Base-by-base conservation (phyloP, 2,329 filamentous ascomycete genomes). In the Ophiostoma angusticollis region DNA sequence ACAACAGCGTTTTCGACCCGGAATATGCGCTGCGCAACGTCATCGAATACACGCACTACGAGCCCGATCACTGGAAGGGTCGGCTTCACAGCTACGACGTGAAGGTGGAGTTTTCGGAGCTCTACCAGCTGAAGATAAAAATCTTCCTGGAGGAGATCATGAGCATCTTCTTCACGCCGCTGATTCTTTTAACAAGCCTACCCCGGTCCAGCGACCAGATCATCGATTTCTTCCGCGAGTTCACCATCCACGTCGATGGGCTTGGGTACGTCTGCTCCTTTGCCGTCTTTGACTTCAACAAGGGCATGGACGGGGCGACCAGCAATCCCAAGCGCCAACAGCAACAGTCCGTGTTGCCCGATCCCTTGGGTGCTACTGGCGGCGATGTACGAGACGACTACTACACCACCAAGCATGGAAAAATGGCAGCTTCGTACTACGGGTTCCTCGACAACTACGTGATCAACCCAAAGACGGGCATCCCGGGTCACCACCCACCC, bases 381-480 rank as follows among this genome's bases (percentile, higher is more conserved):
- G 56, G 68, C n/a, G 81, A 86, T 54, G 71, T 86, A 9, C 77
- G 91, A 9, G 84, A 91, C 43, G 87, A 95, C 50, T 96, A 96
- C 56, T 96, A 91, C 54, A 78, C 84, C 17, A 85, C 86, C 9
- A 95, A 95, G 54, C 87, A 98, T 52, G 84, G 87, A 46, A 98
- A 98, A 63, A 94, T 98, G 84, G 80, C 91, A n/a, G 84, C 86
- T 13, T 96, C 89, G 0, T 91, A 95, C 55, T 87, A 91, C 52
- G 86, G 87, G 2, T 98, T 98, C 57, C 66, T 95, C 43, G 86
- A 95, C 54, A 87, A 93, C 49, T 98, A 98, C 52, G 75, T 80
- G 12, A 74, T 78, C 35, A 84, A 84, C 50, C 76, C 78, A 4
- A 79, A 77, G 55, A 75, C 72, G 6, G 78, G 76, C 2, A 70